Evolutionary conservation across 768 basidiomycete genomes (phyloP), one percentile per base, ranked within the genome.

Genomic region (Lactarius quietus): DNA sequence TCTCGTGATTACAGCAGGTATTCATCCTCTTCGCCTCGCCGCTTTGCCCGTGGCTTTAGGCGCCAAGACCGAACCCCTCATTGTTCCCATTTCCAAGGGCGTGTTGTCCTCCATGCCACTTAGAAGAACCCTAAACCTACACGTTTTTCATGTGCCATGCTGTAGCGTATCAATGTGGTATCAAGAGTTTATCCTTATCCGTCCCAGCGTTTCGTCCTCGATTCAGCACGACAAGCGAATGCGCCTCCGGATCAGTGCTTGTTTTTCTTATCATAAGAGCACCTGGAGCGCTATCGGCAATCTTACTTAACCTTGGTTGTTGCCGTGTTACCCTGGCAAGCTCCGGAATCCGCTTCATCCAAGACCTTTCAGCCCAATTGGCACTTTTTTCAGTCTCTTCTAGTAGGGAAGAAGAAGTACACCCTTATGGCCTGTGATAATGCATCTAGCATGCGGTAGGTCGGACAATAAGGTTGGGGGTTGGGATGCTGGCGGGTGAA

Each of bases 401-500:
- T n/a, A n/a, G n/a, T n/a, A n/a, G 6, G 29, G 59, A 41, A 57
- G 29, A 43, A 8, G n/a, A 10, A n/a, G 20, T 20, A 17, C 28
- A 41, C n/a, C 12, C n/a, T 43, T 38, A 10, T 9, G 45, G 57
- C 20, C 28, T 53, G 31, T 52, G 26, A 29, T 10, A n/a, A 29
- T 36, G 20, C 53, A 8, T 15, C 29, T 18, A 29, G 23, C 54
- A 62, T 20, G 64, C 43, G 53, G 52, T 31, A 20, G 29, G 29
- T 59, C 35, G 58, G 33, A 61, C 36, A 59, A 62, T 35, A 57
- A 23, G 45, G 31, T 39, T 45, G 33, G 39, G 45, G 33, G 33
- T 33, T 33, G 33, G 33, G 29, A 69, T 74, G 54, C 28, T 18
- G 23, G 60, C 51, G 10, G 51, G 28, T 38, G 12, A 60, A 56